Percentiles rank a stretch among this genome's conserved stretches.
Conservation (phyloP, 1,284 basidiomycete species). For the Wallemia mellicola region DNA sequence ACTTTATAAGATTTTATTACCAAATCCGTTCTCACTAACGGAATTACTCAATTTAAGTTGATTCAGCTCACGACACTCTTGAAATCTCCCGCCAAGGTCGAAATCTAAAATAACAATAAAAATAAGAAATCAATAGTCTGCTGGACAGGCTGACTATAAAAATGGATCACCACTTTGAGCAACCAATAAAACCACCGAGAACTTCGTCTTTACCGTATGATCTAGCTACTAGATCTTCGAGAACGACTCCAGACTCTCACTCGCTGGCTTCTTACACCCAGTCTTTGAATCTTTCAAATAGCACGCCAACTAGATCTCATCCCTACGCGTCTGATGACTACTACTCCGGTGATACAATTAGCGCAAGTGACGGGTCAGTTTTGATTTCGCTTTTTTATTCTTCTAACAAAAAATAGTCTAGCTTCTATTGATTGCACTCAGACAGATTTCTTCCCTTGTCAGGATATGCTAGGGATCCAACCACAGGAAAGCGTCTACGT, state of each 20-base stretch:
- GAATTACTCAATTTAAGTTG: neutral
- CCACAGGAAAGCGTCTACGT: neutral
- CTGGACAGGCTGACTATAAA: neutral
- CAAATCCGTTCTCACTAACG: no score
- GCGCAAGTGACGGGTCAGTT: neutral
- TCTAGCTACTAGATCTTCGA: neutral
- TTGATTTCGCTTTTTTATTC: neutral
- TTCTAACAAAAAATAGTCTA: neutral
- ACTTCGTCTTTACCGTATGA: neutral
- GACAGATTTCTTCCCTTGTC: neutral
- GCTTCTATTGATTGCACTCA: neutral
- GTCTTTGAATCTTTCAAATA: neutral
- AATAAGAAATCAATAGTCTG: no score
- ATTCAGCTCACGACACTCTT: neutral
- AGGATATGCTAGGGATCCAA: neutral
- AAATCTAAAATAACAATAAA: no score
- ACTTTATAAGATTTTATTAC: no score
- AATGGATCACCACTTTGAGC: neutral
- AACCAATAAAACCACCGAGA: neutral
- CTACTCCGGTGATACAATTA: neutral
- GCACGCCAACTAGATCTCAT: neutral
- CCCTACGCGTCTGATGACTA: neutral
- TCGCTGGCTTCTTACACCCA: neutral
- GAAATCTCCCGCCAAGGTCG: no score
- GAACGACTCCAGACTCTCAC: neutral